Base-by-base conservation (phyloP, 805 yeast genomes). In the Candida sanyiensis region DNA sequence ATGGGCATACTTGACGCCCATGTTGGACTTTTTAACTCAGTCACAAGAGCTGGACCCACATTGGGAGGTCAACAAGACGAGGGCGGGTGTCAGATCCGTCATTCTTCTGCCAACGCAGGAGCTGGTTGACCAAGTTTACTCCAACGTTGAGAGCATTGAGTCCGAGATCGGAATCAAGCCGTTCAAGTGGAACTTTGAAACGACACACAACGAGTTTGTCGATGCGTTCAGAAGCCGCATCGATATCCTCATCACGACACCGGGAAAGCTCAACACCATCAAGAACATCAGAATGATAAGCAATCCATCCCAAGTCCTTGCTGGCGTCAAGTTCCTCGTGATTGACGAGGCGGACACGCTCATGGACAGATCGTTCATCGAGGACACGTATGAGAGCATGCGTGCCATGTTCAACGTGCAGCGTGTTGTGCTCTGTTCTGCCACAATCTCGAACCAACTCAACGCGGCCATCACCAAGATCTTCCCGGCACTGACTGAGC, bases 261-360 rank as follows among this genome's bases (percentile, higher is more conserved):
- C 98, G 0, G 81, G 80, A 11, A 86, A 84, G 56, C 53, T 89
- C 10, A 46, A 55, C 28, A 52, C 62, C 2, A 47, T 73, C n/a
- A 52, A 52, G 23, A 56, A 57, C 16, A 63, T 64, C 11, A 46
- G 57, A 21, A 57, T 56, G 51, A 52, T 66, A 1, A 55, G 61
- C 16, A 58, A 61, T 31, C 54, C 73, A 40, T 58, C 70, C 62
- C 46, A 61, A 56, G 49, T 63, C 4, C 44, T 73, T 10, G 52
- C 66, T 43, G 47, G 71, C 59, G 76, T 81, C 5, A 67, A 69
- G 20, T 81, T 72, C 52, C 67, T 83, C 32, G 90, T 85, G 2
- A 73, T 84, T 11, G 98, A 90, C 57, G 98, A 90, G 59, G 97
- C 98, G 0, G 98, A 90, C 61, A 83, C 96, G 0, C 63, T 90